Base-by-base conservation (phyloP, 2,329 filamentous ascomycete species). In the Neurospora sp. region DNA sequence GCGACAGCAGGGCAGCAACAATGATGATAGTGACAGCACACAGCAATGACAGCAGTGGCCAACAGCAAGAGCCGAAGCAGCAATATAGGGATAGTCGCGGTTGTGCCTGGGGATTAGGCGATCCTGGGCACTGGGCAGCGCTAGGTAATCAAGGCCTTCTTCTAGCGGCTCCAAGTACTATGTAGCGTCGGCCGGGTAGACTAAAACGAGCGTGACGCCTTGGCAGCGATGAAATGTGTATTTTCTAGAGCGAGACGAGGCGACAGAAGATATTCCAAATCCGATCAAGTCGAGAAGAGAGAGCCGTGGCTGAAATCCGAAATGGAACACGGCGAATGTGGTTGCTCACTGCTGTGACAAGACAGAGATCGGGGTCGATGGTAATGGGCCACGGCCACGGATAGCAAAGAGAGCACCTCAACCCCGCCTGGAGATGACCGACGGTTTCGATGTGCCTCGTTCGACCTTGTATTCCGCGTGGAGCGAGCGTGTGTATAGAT, bases 191-290 rank as follows among this genome's bases (percentile, higher is more conserved):
- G 17, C 28, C 67, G 46, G 46, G 40, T 46, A 68, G 67, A 62
- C 42, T 58, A 71, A 73, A 74, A 71, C 70, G 72, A 73, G 70
- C 70, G 72, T 73, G 70, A 72, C 66, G 72, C 70, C 71, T 68
- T 38, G 71, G 69, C 40, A 68, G 67, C 28, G 52, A 62, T 36
- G 4, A 62, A 62, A 33, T 62, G 52, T 23, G 10, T 23, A 52
- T 36, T 33, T 62, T 33, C 15, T 33, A 62, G 52, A 62, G 52
- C 52, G 52, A 62, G 52, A 62, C 52, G 52, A 62, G 23, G 28
- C 52, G 23, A 33, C 52, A 33, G 52, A 33, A 10, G 23, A 62
- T 62, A 7, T 62, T 36, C 52, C 15, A 33, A 36, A 62, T 36
- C 33, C 33, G 33, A 36, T 36, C 33, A 36, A 15, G 52, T 62